These are phyloP conservation scores for Colletotrichum sp. DNA, from an alignment of 2,329 filamentous ascomycete species.

Conservation along the genomic window DNA sequence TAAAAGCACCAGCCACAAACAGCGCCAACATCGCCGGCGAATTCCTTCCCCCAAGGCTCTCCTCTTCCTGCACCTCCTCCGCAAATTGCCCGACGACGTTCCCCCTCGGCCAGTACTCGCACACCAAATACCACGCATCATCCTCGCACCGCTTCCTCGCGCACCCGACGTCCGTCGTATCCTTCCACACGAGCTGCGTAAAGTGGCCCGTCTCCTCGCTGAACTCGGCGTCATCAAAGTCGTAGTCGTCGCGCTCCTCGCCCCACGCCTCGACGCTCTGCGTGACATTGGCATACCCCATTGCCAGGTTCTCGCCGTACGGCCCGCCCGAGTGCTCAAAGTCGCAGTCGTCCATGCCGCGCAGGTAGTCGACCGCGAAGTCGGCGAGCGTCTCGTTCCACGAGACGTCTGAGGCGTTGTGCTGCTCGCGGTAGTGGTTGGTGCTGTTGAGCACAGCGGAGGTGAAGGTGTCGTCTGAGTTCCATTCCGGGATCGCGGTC, in stretches of 20 bases:
- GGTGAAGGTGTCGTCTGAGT: slow-evolving; percentile 42
- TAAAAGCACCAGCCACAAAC: not conserved
- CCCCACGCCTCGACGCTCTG: slow-evolving; percentile 71
- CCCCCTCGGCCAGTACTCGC: slow-evolving; percentile 72
- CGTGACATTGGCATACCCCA: slow-evolving; percentile 66
- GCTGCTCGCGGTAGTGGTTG: slow-evolving; percentile 68
- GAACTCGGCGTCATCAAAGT: slow-evolving; percentile 64
- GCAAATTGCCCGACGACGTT: slow-evolving; percentile 63
- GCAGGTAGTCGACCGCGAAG: slow-evolving; percentile 58
- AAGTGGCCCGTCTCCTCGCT: slow-evolving; percentile 70
- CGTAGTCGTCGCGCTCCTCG: slow-evolving; percentile 61
- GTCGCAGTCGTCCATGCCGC: slow-evolving; percentile 36
- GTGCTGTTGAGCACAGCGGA: slow-evolving; percentile 68
- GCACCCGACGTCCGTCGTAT: slow-evolving; percentile 64
- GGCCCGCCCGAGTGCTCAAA: slow-evolving; percentile 66
- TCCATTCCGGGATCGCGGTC: slow-evolving; percentile 34
- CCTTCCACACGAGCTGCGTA: slow-evolving; percentile 75
- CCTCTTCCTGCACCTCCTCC: slow-evolving; percentile 25
- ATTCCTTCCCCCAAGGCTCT: not conserved
- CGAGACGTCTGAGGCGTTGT: slow-evolving; percentile 61
- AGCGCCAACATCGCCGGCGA: not conserved
- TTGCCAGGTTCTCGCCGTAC: slow-evolving; percentile 77
- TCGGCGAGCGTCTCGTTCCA: slow-evolving; percentile 71
- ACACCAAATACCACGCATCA: slow-evolving; percentile 69
- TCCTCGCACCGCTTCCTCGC: slow-evolving; percentile 33